These are phyloP conservation scores for Fragaria ananassa DNA, from an alignment of 306 rosid genomes.

Conservation along the genomic window DNA sequence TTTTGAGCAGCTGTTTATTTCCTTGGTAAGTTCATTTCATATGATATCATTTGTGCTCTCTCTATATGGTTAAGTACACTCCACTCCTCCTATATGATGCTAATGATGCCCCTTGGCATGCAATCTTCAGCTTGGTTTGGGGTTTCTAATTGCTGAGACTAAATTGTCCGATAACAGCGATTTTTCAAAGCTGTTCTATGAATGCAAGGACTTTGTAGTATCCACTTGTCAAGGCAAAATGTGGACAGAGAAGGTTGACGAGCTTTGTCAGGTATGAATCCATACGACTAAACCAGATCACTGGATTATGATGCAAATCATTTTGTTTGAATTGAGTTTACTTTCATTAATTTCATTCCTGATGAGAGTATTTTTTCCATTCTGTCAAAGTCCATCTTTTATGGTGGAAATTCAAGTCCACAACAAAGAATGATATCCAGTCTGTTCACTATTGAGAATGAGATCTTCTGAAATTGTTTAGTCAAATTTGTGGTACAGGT, in stretches of 20 bases:
- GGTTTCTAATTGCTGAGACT: slow-evolving; percentile 71
- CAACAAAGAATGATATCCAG: neutral
- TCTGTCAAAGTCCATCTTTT: neutral
- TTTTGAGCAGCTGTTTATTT: slow-evolving; percentile 76
- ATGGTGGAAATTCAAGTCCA: neutral
- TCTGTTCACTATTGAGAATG: neutral
- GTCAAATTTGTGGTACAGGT: slow-evolving; percentile 43
- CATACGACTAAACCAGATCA: slow-evolving; percentile 11
- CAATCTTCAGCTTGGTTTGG: slow-evolving; percentile 77
- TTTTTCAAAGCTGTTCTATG: slow-evolving; percentile 74
- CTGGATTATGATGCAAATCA: slow-evolving; percentile 10
- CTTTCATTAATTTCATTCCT: neutral
- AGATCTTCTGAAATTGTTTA: neutral
- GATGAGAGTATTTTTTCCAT: neutral
- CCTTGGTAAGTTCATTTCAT: slow-evolving; percentile 61
- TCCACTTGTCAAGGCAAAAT: slow-evolving; percentile 53
- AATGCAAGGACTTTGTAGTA: slow-evolving; percentile 79
- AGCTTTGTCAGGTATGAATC: slow-evolving; percentile 69
- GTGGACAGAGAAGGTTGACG: slow-evolving; percentile 68
- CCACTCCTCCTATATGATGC: slow-evolving; percentile 19
- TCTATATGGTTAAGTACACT: neutral
- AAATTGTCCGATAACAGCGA: slow-evolving; percentile 47
- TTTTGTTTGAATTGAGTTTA: neutral
- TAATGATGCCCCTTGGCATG: slow-evolving; percentile 39
- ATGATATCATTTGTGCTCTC: neutral